These are phyloP conservation scores for Lachancea quebecensis DNA, from an alignment of 805 yeast species.

Conservation along the genomic window DNA sequence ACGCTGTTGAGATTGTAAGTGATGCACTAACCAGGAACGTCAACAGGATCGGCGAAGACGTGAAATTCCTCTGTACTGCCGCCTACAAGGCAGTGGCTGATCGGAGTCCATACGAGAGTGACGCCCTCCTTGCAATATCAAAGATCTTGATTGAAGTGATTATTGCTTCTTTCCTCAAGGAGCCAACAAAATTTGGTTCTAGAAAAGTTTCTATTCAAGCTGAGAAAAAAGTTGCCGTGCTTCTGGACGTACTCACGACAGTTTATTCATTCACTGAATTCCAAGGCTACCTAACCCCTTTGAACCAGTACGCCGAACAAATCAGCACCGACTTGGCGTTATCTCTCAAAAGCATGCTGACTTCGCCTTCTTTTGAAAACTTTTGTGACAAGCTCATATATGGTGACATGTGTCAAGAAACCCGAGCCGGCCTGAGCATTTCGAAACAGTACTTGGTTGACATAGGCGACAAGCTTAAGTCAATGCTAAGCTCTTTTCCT, in stretches of 20 bases:
- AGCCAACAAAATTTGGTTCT: slow-evolving; percentile 21
- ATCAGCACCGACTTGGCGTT: slow-evolving; percentile 23
- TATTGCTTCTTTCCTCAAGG: slow-evolving; percentile 19
- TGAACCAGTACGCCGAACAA: slow-evolving; percentile 30
- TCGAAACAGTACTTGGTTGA: slow-evolving; percentile 41
- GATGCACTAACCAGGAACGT: slow-evolving; percentile 40
- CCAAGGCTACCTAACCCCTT: slow-evolving; percentile 27
- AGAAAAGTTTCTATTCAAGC: neutral
- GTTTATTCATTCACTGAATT: slow-evolving; percentile 27
- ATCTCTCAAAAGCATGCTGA: slow-evolving; percentile 20
- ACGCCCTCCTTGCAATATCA: slow-evolving; percentile 56
- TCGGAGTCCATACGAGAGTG: slow-evolving; percentile 52
- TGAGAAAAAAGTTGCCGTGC: slow-evolving; percentile 14
- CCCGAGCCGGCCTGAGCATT: slow-evolving; percentile 39
- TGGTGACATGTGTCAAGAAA: slow-evolving; percentile 23
- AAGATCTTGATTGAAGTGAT: slow-evolving; percentile 25
- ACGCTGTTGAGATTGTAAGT: slow-evolving; percentile 55
- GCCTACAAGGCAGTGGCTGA: slow-evolving; percentile 36
- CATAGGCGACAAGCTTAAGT: slow-evolving; percentile 39
- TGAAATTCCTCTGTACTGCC: slow-evolving; percentile 48
- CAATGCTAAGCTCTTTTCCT: slow-evolving; percentile 38
- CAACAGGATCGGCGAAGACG: slow-evolving; percentile 46
- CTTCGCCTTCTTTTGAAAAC: slow-evolving; percentile 28
- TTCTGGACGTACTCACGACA: slow-evolving; percentile 17
- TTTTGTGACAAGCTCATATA: slow-evolving; percentile 26